Percentiles rank a stretch among this genome's conserved stretches.
These are phyloP conservation scores for Coprinopsis marcescibilis DNA, from an alignment of 768 basidiomycete genomes.

Conservation along the genomic window DNA sequence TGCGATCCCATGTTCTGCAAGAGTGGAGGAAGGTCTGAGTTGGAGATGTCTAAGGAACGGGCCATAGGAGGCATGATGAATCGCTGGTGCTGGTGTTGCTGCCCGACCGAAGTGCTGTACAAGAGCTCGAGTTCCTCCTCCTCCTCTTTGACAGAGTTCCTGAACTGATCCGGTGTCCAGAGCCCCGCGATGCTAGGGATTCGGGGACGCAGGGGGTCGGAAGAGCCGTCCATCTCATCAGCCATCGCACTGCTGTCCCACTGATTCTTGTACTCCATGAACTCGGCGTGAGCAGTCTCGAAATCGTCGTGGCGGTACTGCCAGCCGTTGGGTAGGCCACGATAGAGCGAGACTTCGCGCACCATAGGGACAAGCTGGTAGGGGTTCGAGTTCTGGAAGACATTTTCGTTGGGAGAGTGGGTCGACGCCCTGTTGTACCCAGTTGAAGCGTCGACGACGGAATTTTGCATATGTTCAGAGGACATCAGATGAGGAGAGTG, in stretches of 20 bases:
- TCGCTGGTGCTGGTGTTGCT: slow-evolving; percentile 13
- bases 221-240: slow-evolving; percentile 14
- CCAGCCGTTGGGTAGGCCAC: slow-evolving; percentile 44
- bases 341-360: slow-evolving; percentile 42
- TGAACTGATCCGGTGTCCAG: slow-evolving; percentile 22
- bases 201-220: slow-evolving; percentile 23
- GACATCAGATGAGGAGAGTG: background rate
- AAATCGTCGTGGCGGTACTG: slow-evolving; percentile 34
- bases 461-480: background rate
- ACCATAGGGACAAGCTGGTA: slow-evolving; percentile 30
- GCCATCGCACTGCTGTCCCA: slow-evolving; percentile 7
- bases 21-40: slow-evolving; percentile 9
- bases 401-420: background rate
- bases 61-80: slow-evolving; percentile 10
- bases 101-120: background rate
- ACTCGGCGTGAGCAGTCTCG: slow-evolving; percentile 30
- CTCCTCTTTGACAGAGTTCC: slow-evolving; percentile 14
- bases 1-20: slow-evolving; percentile 11
- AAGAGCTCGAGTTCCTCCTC: slow-evolving; percentile 9
- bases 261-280: slow-evolving; percentile 25
- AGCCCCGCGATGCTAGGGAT: slow-evolving; percentile 37
- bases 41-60: slow-evolving; percentile 6
- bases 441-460: background rate
- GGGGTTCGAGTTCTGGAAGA: slow-evolving; percentile 5
- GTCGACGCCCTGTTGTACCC: background rate